phyloP scores from a whole-genome alignment of 2,329 filamentous ascomycete genomes.

The Emydomyces testavorans region DNA sequence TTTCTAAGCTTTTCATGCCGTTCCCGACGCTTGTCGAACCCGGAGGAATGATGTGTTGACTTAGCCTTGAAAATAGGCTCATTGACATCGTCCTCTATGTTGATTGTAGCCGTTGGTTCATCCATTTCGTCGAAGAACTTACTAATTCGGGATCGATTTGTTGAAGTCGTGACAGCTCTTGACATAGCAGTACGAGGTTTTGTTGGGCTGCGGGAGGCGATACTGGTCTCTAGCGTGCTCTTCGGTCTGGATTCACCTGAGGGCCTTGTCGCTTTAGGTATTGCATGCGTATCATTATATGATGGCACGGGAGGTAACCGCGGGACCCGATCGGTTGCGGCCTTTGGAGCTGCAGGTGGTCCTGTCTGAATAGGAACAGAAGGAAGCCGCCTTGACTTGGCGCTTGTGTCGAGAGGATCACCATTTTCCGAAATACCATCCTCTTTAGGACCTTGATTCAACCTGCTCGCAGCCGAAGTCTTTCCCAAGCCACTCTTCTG shows the following conservation, averaged over 20 bases:
- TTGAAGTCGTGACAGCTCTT: not conserved
- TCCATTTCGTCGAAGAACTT: conserved; percentile 28
- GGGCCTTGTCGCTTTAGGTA: not conserved
- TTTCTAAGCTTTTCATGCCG: conserved; percentile 25
- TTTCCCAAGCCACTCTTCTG: not conserved
- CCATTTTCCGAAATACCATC: not conserved
- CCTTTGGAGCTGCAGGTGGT: not conserved
- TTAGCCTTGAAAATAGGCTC: not conserved
- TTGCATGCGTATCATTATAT: not conserved
- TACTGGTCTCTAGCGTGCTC: not conserved
- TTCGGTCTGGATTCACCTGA: not conserved
- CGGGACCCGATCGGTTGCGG: not conserved
- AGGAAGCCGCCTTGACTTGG: not conserved
- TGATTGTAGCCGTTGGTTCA: conserved; percentile 1
- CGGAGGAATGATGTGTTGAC: conserved; percentile 1
- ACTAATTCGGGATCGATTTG: conserved; percentile 24
- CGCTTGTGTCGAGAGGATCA: not conserved
- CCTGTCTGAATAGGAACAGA: not conserved
- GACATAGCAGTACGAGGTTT: not conserved
- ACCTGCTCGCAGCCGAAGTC: not conserved
- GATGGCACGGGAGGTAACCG: conserved; percentile 4
- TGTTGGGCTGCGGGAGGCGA: not conserved
- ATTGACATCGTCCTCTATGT: conserved; percentile 21
- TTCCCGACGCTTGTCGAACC: conserved; percentile 15
- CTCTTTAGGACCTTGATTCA: not conserved